These are phyloP conservation scores for Inonotus obliquus DNA, from an alignment of 1,284 basidiomycete genomes.

Conservation along the genomic window DNA sequence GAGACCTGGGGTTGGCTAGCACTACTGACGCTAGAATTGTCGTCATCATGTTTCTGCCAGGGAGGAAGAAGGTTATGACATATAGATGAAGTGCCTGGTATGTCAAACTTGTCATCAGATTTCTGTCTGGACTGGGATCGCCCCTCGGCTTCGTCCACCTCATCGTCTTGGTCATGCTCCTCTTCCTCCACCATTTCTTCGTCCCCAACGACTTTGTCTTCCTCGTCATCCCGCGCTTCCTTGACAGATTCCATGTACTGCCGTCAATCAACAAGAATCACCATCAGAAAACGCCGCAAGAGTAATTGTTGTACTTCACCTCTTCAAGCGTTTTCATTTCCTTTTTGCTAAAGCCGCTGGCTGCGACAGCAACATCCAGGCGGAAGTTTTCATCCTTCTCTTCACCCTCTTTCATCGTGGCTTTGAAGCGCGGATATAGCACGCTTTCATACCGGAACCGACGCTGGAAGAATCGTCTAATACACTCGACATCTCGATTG, in stretches of 20 bases:
- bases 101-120: background rate
- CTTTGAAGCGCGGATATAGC: constrained; percentile 81
- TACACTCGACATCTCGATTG: constrained; percentile 96
- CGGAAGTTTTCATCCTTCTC: constrained; percentile 49
- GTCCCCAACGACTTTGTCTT: constrained; percentile 30
- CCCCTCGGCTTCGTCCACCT: constrained; percentile 28
- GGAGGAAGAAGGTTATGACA: background rate
- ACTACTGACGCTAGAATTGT: background rate
- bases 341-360: constrained; percentile 85
- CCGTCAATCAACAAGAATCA: constrained; percentile 7
- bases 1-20: background rate
- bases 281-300: constrained; percentile 18
- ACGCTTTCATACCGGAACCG: constrained; percentile 91
- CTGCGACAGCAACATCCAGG: constrained; percentile 86
- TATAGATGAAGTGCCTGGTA: background rate
- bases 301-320: constrained; percentile 43
- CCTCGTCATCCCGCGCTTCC: constrained; percentile 32
- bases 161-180: constrained; percentile 30
- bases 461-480: constrained; percentile 89
- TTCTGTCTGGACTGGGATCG: constrained; percentile 20
- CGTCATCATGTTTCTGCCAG: background rate
- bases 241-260: constrained; percentile 67
- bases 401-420: constrained; percentile 47
- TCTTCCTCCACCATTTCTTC: constrained; percentile 32
- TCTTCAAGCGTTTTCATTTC: constrained; percentile 82